phyloP scores from a whole-genome alignment of 1,284 basidiomycete species.

The Ceratobasidium sp. region DNA sequence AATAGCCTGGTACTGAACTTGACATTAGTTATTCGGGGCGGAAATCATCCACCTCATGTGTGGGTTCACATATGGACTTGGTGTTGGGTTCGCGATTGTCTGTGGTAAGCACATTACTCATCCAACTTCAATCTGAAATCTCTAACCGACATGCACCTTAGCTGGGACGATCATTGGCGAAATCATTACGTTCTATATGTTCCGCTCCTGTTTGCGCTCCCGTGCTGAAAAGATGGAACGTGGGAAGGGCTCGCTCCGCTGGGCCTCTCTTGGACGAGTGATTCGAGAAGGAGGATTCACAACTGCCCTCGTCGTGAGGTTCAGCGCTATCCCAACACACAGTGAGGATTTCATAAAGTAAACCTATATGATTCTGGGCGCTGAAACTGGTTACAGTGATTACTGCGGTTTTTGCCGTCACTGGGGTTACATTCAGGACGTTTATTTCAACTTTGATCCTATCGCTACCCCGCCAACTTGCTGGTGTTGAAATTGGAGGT shows the following conservation, averaged over 20 bases:
- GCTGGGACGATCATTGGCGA: conserved; percentile 35
- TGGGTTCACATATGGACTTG: conserved; percentile 35
- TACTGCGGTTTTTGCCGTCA: conserved; percentile 30
- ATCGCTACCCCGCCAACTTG: conserved; percentile 36
- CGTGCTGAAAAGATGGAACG: conserved; percentile 36
- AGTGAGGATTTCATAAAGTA: conserved; percentile 5
- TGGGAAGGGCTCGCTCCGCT: conserved; percentile 19
- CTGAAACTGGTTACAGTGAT: not conserved
- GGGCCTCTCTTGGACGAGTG: conserved; percentile 27
- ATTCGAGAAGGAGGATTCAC: conserved; percentile 40
- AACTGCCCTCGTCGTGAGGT: conserved; percentile 22
- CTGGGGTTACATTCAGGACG: conserved; percentile 13
- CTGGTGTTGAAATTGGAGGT: conserved; percentile 41
- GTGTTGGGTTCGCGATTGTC: conserved; percentile 22
- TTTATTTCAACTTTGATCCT: conserved; percentile 27
- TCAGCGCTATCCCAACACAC: conserved; percentile 39
- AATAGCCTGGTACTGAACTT: not conserved
- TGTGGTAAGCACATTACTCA: conserved; percentile 13
- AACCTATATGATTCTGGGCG: too few relatives aligned
- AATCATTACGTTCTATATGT: conserved; percentile 33
- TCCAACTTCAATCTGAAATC: too few relatives aligned
- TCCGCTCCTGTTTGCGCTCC: conserved; percentile 37
- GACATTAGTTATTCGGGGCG: conserved; percentile 31
- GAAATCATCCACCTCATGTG: conserved; percentile 32
- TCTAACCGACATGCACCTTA: not conserved